Evolutionary conservation across 2,329 filamentous ascomycete species (phyloP).

Genomic region (Fusarium luffae): DNA sequence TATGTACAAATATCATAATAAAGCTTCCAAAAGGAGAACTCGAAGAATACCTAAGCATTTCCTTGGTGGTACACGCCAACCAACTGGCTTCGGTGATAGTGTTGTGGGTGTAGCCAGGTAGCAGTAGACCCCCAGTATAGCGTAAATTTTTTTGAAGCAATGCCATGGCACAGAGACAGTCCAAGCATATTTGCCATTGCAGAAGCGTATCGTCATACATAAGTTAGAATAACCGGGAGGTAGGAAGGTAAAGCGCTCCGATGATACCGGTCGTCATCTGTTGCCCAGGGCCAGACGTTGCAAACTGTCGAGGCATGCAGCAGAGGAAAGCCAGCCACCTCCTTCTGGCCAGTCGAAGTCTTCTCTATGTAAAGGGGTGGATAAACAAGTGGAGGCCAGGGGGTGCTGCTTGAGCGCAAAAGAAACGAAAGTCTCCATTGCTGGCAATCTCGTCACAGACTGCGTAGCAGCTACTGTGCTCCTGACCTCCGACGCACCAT

Average conservation of each 20-base stretch:
- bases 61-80: background rate
- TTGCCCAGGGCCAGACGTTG: background rate
- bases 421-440: background rate
- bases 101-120: background rate
- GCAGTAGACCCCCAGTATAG: background rate
- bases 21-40: background rate
- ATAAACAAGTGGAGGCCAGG: background rate
- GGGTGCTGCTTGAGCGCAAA: background rate
- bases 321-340: background rate
- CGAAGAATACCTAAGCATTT: background rate
- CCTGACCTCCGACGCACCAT: background rate
- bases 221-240: background rate
- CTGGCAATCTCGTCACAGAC: background rate
- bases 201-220: background rate
- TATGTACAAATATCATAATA: background rate
- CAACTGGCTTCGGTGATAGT: rapidly evolving
- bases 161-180: background rate
- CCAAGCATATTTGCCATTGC: no score
- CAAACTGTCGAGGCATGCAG: background rate
- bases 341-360: background rate
- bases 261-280: no score
- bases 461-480: background rate
- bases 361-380: background rate
- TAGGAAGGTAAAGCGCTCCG: no score
- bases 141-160: background rate